Base-by-base conservation (phyloP, 1,284 basidiomycete species). In the Trichosporon coremiiforme region DNA sequence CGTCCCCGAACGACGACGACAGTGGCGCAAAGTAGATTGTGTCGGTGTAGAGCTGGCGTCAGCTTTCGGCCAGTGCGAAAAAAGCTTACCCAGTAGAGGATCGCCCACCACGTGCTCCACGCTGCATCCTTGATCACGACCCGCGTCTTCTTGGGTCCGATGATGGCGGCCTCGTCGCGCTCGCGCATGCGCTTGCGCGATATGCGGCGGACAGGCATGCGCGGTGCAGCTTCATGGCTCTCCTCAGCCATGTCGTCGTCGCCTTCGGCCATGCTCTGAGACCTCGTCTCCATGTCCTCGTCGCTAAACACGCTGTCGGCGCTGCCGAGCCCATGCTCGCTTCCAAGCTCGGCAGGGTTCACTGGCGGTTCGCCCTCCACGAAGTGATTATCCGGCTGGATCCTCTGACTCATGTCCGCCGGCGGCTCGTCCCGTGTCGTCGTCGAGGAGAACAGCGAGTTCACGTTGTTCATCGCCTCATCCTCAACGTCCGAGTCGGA, bases 11-110 rank as follows among this genome's bases (percentile, higher is more conserved):
- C 8, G 83, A 84, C 8, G 86, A 95, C 0, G 91, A 89, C 7
- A 95, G 85, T 0, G 93, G 93, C 0, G 93, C 91, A 78, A 95
- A 95, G 50, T 89, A 86, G 72, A 95, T 90, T 5, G 86, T 87
- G 77, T 95, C 91, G 17, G 93, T 94, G 79, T 95, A 95, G 45
- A 95, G 85, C 91, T 93, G 74, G 3, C 0, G 64, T 66, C 20
- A 65, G 68, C n/a, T n/a, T 2, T 0, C 20, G n/a, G n/a, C n/a
- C n/a, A n/a, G n/a, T n/a, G n/a, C n/a, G n/a, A 12, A 3, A 9
- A 36, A n/a, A 64, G 73, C 88, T 80, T 73, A 92, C 91, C 82
- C 92, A 95, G 84, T 92, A 94, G 13, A 95, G 85, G 45, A 94
- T 87, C 0, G 92, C 90, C 78, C 87, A 89, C 82, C 93, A 95